Evolutionary conservation across 306 rosid genomes (phyloP).

Genomic region (Lathyrus aphaca): DNA sequence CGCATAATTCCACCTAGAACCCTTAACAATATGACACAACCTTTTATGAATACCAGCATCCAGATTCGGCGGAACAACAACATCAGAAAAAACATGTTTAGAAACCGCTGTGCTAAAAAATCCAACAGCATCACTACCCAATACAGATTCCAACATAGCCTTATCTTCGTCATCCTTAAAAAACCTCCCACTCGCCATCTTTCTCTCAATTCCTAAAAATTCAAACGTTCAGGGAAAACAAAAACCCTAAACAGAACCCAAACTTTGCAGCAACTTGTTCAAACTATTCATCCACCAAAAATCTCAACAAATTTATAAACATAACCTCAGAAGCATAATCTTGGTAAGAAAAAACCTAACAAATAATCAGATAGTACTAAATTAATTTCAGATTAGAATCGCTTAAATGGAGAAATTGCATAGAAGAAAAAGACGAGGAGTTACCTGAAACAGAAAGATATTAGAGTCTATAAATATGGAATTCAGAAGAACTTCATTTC

Average conservation of each 20-base stretch:
- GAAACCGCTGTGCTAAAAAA: constrained; percentile 68
- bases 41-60: constrained; percentile 56
- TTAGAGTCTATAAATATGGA: not conserved
- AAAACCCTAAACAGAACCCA: not conserved
- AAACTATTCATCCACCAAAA: constrained; percentile 7
- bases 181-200: constrained; percentile 70
- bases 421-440: not conserved
- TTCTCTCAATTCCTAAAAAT: constrained; percentile 33
- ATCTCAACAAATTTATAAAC: constrained; percentile 17
- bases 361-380: not conserved
- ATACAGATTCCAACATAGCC: constrained; percentile 72
- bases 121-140: constrained; percentile 81
- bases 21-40: constrained; percentile 66
- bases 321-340: constrained; percentile 27
- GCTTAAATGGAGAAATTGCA: not conserved
- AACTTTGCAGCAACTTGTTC: not conserved
- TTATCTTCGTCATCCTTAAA: constrained; percentile 78
- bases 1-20: constrained; percentile 75
- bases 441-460: constrained; percentile 18
- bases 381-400: not conserved
- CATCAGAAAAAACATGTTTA: constrained; percentile 53
- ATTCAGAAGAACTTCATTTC: not conserved
- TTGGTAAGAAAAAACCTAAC: not conserved
- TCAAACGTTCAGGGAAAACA: not conserved
- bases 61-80: constrained; percentile 46